Percentiles rank a stretch among this genome's conserved stretches.
Evolutionary conservation across 148 eudicot genomes (phyloP).

Genomic region (Chenopodium berlandieri): DNA sequence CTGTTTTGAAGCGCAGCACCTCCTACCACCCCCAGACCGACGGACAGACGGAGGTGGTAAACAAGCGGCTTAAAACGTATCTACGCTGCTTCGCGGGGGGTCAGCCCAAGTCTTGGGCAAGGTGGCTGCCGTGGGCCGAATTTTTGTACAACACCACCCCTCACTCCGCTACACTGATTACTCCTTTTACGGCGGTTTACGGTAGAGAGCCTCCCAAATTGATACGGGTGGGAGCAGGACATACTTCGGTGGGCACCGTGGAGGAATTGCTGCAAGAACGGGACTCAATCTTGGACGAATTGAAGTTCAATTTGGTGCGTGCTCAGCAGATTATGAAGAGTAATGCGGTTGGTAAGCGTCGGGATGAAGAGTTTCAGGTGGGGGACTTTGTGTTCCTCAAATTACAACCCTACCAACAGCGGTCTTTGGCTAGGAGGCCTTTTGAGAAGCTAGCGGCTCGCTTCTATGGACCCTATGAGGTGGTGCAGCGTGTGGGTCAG

Average conservation of each 20-base stretch:
- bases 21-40: no score
- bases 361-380: background rate
- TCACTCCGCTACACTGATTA: background rate
- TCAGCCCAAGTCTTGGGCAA: background rate
- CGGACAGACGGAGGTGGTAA: no score
- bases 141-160: background rate
- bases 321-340: background rate
- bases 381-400: background rate
- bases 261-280: background rate
- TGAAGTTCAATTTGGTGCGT: background rate
- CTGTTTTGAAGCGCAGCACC: no score
- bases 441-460: background rate
- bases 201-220: background rate
- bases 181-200: background rate
- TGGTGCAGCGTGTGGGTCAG: background rate
- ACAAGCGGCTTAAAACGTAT: background rate
- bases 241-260: background rate
- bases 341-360: background rate
- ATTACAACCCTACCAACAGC: background rate
- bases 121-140: background rate
- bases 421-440: no score
- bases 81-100: background rate
- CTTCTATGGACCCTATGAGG: background rate
- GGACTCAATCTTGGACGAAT: background rate
- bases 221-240: background rate